Percentiles rank a stretch among this genome's conserved stretches.
Evolutionary conservation across 805 yeast genomes (phyloP).

Genomic region (Starmera quercuum): DNA sequence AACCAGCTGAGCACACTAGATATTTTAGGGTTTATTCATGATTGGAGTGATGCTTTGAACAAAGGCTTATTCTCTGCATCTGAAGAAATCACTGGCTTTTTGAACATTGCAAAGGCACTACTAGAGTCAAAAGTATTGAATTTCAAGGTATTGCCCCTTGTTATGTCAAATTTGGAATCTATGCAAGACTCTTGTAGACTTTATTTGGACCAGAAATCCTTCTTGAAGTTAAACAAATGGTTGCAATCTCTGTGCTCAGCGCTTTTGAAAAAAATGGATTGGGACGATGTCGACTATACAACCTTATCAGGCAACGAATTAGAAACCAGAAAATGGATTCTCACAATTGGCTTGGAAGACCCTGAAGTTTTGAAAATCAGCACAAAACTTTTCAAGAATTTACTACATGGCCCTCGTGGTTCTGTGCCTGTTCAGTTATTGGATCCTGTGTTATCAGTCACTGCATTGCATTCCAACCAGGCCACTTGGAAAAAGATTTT

Average conservation of each 20-base stretch:
- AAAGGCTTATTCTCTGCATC: constrained; percentile 17
- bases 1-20: constrained; percentile 19
- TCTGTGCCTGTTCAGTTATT: constrained; percentile 46
- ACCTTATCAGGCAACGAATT: constrained; percentile 30
- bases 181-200: constrained; percentile 13
- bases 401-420: constrained; percentile 45
- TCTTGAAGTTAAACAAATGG: constrained; percentile 8
- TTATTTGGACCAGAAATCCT: constrained; percentile 4
- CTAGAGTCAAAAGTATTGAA: constrained; percentile 8
- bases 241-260: constrained; percentile 5
- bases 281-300: constrained; percentile 39
- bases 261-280: constrained; percentile 25
- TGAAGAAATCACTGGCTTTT: constrained; percentile 20
- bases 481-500: constrained; percentile 54
- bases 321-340: constrained; percentile 33
- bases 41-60: constrained; percentile 24
- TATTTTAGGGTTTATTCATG: constrained; percentile 24
- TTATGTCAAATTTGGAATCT: constrained; percentile 19
- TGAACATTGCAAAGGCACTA: constrained; percentile 16
- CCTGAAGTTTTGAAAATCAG: constrained; percentile 23
- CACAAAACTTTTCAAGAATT: constrained; percentile 35
- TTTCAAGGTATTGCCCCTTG: constrained; percentile 19
- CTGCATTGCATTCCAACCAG: constrained; percentile 28
- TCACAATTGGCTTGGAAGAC: constrained; percentile 28
- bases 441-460: constrained; percentile 34